These are phyloP conservation scores for Backusella psychrophila DNA, from an alignment of 192 early-diverging fungal species.

Conservation along the genomic window DNA sequence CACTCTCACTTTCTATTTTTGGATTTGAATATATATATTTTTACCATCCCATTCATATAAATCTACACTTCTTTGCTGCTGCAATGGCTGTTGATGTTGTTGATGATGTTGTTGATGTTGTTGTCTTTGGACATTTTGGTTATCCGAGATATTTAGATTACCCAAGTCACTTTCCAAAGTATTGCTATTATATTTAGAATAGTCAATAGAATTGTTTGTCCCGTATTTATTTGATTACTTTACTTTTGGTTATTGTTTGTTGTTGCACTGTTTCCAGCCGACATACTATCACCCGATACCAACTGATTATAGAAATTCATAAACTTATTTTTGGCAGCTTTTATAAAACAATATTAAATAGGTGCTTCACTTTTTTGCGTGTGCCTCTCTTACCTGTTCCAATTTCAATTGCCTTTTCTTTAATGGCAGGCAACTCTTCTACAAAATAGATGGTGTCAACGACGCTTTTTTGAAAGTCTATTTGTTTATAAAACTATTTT, in stretches of 20 bases:
- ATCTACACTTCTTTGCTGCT: background rate
- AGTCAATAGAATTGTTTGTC: background rate
- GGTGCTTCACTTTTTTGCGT: background rate
- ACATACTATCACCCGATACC: constrained; percentile 21
- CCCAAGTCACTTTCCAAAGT: constrained; percentile 20
- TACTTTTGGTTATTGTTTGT: background rate
- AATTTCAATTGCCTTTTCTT: constrained; percentile 50
- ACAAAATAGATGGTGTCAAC: background rate
- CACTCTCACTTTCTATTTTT: background rate
- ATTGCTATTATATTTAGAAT: background rate
- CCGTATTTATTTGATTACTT: background rate
- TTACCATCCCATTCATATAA: constrained; percentile 23
- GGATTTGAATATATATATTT: background rate
- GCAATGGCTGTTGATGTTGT: background rate
- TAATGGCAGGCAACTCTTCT: constrained; percentile 58
- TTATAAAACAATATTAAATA: background rate
- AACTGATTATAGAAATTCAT: constrained; percentile 48
- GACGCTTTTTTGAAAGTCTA: background rate
- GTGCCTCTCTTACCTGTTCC: constrained; percentile 39
- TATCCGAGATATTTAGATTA: constrained; percentile 22
- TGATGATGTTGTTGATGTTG: background rate
- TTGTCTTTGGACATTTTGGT: background rate
- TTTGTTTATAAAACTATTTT: background rate
- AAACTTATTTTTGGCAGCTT: constrained; percentile 57
- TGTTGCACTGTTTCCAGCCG: background rate